Base-by-base conservation (phyloP, 257 asterid genomes). In the Penstemon eatonii region DNA sequence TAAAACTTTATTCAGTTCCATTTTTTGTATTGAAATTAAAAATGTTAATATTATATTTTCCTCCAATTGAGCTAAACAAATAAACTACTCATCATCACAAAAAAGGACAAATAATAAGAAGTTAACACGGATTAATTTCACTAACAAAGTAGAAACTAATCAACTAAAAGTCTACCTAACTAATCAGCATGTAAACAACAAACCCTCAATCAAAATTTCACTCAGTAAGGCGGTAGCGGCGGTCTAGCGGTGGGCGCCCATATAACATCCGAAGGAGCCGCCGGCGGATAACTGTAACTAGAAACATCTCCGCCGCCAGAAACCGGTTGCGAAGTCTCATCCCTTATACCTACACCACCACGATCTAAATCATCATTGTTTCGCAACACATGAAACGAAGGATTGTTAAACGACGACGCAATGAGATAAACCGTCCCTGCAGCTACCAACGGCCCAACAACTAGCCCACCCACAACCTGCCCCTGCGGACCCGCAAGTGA, bases 401-500 rank as follows among this genome's bases (percentile, higher is more conserved):
- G 96, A 71, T 65, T 78, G 56, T 75, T 85, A 47, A 88, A 88
- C 55, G 88, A 80, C 15, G 92, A 88, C 33, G 96, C 90, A 10
- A 90, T 79, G 7, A 90, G 71, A 11, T 80, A 86, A 0, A 88
- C 74, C 2, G 95, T 83, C 10, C 88, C 89, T 5, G 88, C 95
- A 3, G 96, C 68, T 33, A 77, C 55, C 42, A 90, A 60, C 1
- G 92, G 89, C 1, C 97, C 97, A 15, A 85, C 82, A 0, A 90
- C 97, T 4, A 75, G 61, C 0, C 97, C 97, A 5, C 97, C 97
- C 1, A 88, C 87, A 4, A 90, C 89, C 73, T 86, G 97, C 12
- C 96, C 97, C 68, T 88, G 95, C 6, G 97, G 96, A 0, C 96
- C 97, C 19, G 92, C 90, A 1, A 89, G 55, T 0, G 90, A 79